Conservation (phyloP, 2,329 filamentous ascomycete species). For the Trematosphaeria pertusa region DNA sequence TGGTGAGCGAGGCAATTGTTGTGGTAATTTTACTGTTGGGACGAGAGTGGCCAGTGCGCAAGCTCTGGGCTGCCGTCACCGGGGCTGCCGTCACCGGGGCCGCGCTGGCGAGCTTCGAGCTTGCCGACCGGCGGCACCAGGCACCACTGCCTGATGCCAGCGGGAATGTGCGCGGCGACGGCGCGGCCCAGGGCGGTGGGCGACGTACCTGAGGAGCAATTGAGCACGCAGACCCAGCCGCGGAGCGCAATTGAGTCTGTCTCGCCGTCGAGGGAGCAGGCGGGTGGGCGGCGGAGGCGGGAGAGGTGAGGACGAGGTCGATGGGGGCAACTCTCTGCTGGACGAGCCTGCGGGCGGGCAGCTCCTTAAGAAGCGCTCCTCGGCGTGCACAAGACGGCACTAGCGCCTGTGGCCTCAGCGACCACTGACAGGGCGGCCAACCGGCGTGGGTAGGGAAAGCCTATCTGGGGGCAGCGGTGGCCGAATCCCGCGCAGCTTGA, state of each 20-base stretch:
- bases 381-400: constrained; percentile 13
- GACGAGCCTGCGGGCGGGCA: constrained; percentile 7
- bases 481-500: constrained; percentile 18
- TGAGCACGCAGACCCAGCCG: constrained; percentile 32
- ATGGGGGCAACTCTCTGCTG: constrained; percentile 27
- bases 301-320: constrained; percentile 17
- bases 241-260: constrained; percentile 28
- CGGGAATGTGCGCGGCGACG: not conserved
- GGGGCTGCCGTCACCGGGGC: not conserved
- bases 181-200: not conserved
- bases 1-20: constrained; percentile 14
- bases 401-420: constrained; percentile 7
- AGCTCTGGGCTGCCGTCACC: not conserved
- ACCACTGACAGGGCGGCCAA: constrained; percentile 13
- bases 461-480: not conserved
- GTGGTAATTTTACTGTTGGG: constrained; percentile 20
- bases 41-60: constrained; percentile 7
- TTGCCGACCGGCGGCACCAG: not conserved
- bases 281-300: constrained; percentile 14
- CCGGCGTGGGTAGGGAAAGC: constrained; percentile 12
- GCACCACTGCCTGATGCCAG: no score
- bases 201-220: constrained; percentile 18
- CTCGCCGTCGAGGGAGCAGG: constrained; percentile 29
- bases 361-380: constrained; percentile 18
- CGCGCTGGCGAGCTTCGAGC: not conserved